Percentiles rank a stretch among this genome's conserved stretches.
These are phyloP conservation scores for Aureobasidium subglaciale DNA, from an alignment of 2,329 filamentous ascomycete genomes.

Conservation along the genomic window DNA sequence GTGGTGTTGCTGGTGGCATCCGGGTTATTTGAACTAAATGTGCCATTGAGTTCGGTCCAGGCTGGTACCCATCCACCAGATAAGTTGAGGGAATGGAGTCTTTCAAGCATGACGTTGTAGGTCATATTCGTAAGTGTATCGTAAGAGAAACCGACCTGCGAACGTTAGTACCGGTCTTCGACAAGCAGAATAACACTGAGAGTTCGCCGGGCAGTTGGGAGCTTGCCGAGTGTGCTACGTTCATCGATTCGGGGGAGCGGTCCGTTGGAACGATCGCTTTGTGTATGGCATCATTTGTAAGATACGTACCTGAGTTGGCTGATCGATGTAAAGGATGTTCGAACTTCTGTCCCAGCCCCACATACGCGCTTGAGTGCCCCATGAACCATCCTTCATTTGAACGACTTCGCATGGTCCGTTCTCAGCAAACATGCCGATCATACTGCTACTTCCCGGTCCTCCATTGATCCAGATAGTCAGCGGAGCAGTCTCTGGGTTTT, in stretches of 20 bases:
- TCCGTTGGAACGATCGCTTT: no score
- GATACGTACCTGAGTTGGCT: slow-evolving; percentile 53
- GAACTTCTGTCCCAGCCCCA: slow-evolving; percentile 60
- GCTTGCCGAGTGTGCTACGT: no score
- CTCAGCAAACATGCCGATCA: slow-evolving; percentile 58
- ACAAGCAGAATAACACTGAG: no score
- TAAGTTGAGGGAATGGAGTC: slow-evolving; percentile 33
- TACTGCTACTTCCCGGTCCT: slow-evolving; percentile 57
- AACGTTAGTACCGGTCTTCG: not conserved
- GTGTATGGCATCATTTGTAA: not conserved
- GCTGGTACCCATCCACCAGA: slow-evolving; percentile 18
- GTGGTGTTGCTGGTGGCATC: slow-evolving; percentile 28
- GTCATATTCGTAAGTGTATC: slow-evolving; percentile 58
- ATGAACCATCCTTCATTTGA: slow-evolving; percentile 36
- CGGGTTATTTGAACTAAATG: slow-evolving; percentile 51
- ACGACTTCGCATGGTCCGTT: slow-evolving; percentile 44
- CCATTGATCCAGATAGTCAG: slow-evolving; percentile 62
- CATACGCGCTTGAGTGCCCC: slow-evolving; percentile 50
- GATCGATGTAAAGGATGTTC: slow-evolving; percentile 52
- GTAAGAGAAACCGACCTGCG: slow-evolving; percentile 55
- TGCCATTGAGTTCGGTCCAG: slow-evolving; percentile 55
- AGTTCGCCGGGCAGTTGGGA: no score
- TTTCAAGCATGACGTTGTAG: slow-evolving; percentile 40
- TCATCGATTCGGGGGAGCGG: no score
- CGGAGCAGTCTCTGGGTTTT: slow-evolving; percentile 42